phyloP scores from a whole-genome alignment of 2,329 filamentous ascomycete genomes.

The Endothia cerciana region DNA sequence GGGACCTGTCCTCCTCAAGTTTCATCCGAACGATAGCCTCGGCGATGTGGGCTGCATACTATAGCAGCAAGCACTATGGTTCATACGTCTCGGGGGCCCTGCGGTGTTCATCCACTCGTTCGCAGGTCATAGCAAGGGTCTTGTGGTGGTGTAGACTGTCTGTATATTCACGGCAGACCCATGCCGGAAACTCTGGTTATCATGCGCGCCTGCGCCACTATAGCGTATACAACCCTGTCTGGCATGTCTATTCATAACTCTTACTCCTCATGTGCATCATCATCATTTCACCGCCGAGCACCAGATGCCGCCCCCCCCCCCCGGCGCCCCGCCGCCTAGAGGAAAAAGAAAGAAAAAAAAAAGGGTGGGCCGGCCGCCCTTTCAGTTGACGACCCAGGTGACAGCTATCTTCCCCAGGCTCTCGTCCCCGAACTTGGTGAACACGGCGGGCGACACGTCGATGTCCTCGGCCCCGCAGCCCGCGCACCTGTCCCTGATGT shows the following conservation, averaged over 20 bases:
- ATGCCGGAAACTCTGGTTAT: neutral
- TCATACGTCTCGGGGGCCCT: no score
- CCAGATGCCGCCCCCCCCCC: no score
- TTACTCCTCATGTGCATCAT: neutral
- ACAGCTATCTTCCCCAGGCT: constrained; percentile 17
- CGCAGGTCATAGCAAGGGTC: neutral
- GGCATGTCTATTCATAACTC: neutral
- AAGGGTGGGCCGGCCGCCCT: neutral
- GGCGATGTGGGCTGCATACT: neutral
- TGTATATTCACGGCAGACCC: neutral
- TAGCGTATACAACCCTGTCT: no score
- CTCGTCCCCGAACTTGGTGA: constrained; percentile 14
- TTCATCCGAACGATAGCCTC: neutral
- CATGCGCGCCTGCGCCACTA: neutral
- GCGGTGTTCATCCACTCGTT: no score
- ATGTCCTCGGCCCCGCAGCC: constrained; percentile 16
- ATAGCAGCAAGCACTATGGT: neutral
- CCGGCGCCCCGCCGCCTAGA: no score
- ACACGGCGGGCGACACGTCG: constrained; percentile 23
- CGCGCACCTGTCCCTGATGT: constrained; percentile 22
- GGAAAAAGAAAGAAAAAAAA: neutral
- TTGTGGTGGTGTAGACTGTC: no score
- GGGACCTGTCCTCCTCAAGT: neutral
- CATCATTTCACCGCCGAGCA: neutral
- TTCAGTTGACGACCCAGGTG: constrained; percentile 21